A percentile compares a stretch with the other conserved stretches of the same genome.
Conservation (phyloP, 257 asterid genomes). For the Osmanthus fragrans region DNA sequence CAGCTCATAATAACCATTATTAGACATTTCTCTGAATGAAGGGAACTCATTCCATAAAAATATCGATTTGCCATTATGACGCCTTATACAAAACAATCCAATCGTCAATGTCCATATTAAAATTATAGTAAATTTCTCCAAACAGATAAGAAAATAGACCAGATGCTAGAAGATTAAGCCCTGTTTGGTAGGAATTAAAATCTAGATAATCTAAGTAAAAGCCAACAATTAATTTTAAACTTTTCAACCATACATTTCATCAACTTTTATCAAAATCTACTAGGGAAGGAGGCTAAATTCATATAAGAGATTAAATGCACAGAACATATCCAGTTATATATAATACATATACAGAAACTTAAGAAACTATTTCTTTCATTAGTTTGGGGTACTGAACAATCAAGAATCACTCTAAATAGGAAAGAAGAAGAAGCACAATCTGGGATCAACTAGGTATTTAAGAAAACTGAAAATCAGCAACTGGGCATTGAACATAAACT, state of each 20-base stretch:
- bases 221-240: too few relatives aligned
- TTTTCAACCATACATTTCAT: too few relatives aligned
- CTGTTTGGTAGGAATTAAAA: too few relatives aligned
- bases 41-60: background rate
- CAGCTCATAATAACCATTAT: background rate
- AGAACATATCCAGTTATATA: background rate
- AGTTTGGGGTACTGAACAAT: background rate
- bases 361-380: background rate
- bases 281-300: background rate
- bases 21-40: background rate
- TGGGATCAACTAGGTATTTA: too few relatives aligned
- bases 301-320: background rate
- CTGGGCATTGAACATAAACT: too few relatives aligned
- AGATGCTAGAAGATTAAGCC: background rate
- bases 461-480: too few relatives aligned
- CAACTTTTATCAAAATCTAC: too few relatives aligned
- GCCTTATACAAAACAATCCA: background rate
- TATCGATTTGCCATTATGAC: conserved; percentile 7
- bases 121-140: background rate
- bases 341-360: background rate
- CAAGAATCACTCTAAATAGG: background rate
- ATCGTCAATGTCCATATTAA: background rate
- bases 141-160: background rate
- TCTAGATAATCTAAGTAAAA: too few relatives aligned
- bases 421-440: too few relatives aligned